Conservation (phyloP, 306 rosid species). For the Nissolia schottii region DNA sequence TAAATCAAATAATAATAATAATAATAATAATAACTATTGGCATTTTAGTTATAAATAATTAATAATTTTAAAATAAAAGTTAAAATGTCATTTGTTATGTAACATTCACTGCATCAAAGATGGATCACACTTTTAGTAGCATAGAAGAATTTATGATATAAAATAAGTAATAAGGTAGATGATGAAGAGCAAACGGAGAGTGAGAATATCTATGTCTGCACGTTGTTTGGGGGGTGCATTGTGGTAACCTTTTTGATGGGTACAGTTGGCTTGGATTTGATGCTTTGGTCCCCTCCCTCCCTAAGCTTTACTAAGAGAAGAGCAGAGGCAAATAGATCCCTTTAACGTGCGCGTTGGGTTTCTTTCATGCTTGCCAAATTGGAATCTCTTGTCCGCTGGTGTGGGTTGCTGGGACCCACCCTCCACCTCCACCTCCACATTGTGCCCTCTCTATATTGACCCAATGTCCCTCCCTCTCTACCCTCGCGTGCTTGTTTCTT, state of each 20-base stretch:
- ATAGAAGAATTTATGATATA: too few relatives aligned
- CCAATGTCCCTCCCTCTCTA: not conserved
- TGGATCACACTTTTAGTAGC: too few relatives aligned
- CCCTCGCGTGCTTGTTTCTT: slow-evolving; percentile 13
- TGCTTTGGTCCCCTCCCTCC: slow-evolving; percentile 52
- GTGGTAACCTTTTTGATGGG: slow-evolving; percentile 43
- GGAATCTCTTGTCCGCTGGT: slow-evolving; percentile 53
- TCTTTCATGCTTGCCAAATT: slow-evolving; percentile 60
- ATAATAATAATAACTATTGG: too few relatives aligned
- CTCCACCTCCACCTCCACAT: slow-evolving; percentile 20
- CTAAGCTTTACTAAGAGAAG: too few relatives aligned
- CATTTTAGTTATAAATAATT: too few relatives aligned
- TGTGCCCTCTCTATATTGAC: slow-evolving; percentile 14
- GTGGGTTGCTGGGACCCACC: slow-evolving; percentile 44
- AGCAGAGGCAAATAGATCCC: too few relatives aligned
- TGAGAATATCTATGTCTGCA: slow-evolving; percentile 61
- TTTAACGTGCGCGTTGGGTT: slow-evolving; percentile 75
- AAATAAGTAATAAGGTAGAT: too few relatives aligned
- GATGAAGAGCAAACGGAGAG: slow-evolving; percentile 30
- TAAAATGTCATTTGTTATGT: too few relatives aligned
- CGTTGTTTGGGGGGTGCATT: slow-evolving; percentile 36
- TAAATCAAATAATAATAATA: too few relatives aligned
- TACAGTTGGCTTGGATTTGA: slow-evolving; percentile 56
- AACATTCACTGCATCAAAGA: too few relatives aligned
- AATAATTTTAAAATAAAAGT: too few relatives aligned